Conservation (phyloP, 257 asterid genomes). For the Fraxinus quadrangulata region DNA sequence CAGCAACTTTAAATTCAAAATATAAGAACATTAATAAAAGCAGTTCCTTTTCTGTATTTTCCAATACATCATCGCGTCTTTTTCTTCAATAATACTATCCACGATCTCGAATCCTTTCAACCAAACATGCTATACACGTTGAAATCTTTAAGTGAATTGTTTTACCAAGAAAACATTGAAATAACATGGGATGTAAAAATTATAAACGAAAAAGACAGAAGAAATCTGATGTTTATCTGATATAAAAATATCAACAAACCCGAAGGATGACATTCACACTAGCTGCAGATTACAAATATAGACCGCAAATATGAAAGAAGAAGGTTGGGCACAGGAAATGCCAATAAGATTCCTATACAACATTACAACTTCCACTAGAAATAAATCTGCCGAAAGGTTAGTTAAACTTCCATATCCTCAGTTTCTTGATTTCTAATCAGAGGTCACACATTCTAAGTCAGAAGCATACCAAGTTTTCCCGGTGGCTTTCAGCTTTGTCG, state of each 20-base stretch:
- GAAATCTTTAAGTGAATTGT: background rate
- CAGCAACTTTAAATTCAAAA: too few relatives aligned
- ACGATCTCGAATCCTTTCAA: too few relatives aligned
- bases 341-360: constrained; percentile 75
- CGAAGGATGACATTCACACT: constrained; percentile 72
- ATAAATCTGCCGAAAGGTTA: constrained; percentile 61
- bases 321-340: constrained; percentile 28
- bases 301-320: constrained; percentile 59
- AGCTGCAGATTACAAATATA: constrained; percentile 85
- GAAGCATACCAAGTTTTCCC: constrained; percentile 56
- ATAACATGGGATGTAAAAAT: background rate
- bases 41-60: too few relatives aligned
- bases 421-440: constrained; percentile 51
- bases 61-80: background rate
- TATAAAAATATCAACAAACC: constrained; percentile 70
- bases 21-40: too few relatives aligned
- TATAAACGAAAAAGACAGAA: constrained; percentile 13
- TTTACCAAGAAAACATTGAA: background rate
- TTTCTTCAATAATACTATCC: too few relatives aligned
- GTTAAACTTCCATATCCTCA: constrained; percentile 63
- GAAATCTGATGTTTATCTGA: constrained; percentile 29
- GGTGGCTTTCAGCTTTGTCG: background rate
- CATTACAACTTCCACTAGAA: constrained; percentile 56
- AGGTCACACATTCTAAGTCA: constrained; percentile 68
- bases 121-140: background rate